Evolutionary conservation across 192 early-diverging fungal genomes (phyloP).

Genomic region (Coemansia sp.): DNA sequence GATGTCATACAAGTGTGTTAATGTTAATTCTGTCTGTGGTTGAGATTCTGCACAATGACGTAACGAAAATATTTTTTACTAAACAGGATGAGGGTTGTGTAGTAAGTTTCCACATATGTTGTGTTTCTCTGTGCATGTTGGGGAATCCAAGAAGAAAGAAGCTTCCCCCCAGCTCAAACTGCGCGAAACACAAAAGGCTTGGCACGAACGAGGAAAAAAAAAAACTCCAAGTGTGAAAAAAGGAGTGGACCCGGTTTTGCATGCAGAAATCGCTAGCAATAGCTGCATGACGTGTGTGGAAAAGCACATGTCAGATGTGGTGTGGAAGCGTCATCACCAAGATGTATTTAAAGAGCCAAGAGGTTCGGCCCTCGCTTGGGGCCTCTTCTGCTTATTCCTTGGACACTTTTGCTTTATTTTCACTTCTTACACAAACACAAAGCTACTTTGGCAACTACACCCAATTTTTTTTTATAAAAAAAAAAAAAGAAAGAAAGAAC

Average conservation of each 20-base stretch:
- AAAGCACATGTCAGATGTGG: background rate
- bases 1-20: too few relatives aligned
- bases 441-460: too few relatives aligned
- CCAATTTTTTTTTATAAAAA: slow-evolving; percentile 7
- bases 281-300: background rate
- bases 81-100: background rate
- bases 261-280: slow-evolving; percentile 1
- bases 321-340: background rate
- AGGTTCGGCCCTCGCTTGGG: background rate
- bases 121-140: background rate
- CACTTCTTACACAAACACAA: background rate
- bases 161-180: too few relatives aligned
- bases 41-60: background rate
- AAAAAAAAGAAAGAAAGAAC: background rate
- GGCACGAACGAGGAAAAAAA: background rate
- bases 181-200: background rate
- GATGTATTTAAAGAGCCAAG: background rate
- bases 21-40: too few relatives aligned
- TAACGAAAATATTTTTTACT: background rate
- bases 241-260: background rate
- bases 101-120: background rate
- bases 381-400: background rate
- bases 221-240: background rate
- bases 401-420: background rate
- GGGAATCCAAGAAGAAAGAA: too few relatives aligned